phyloP scores from a whole-genome alignment of 305 asterid genomes.

The Solanum hybrid region DNA sequence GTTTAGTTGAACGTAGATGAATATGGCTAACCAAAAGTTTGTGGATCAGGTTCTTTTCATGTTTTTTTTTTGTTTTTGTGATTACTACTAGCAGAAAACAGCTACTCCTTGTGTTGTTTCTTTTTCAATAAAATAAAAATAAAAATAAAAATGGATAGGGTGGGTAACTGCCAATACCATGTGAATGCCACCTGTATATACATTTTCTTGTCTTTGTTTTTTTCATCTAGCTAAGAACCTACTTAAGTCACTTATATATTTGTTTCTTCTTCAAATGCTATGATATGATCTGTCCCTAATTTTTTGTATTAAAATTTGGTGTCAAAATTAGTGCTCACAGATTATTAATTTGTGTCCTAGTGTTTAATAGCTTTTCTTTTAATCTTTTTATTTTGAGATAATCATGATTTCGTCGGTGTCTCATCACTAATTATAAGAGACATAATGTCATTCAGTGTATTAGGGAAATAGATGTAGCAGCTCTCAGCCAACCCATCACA shows the following conservation, averaged over 20 bases:
- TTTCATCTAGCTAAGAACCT: neutral
- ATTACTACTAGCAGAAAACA: neutral
- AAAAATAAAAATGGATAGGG: conserved; percentile 27
- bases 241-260: neutral
- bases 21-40: conserved; percentile 20
- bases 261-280: neutral
- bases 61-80: neutral
- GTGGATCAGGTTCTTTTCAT: conserved; percentile 36
- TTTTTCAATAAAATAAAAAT: conserved; percentile 12
- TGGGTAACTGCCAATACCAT: conserved; percentile 33
- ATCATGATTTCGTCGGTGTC: neutral
- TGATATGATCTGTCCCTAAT: neutral
- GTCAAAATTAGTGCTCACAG: neutral
- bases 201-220: neutral
- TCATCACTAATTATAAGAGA: neutral
- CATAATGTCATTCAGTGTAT: neutral
- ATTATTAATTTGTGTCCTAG: neutral
- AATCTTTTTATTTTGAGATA: neutral
- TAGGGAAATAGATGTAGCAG: conserved; percentile 1
- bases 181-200: conserved; percentile 20
- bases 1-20: neutral
- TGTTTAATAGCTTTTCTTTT: neutral
- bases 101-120: conserved; percentile 8
- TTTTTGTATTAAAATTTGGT: neutral
- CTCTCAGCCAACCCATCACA: conserved; percentile 27